Conservation (phyloP, 2,329 filamentous ascomycete genomes). For the Acrodontium crateriforme region DNA sequence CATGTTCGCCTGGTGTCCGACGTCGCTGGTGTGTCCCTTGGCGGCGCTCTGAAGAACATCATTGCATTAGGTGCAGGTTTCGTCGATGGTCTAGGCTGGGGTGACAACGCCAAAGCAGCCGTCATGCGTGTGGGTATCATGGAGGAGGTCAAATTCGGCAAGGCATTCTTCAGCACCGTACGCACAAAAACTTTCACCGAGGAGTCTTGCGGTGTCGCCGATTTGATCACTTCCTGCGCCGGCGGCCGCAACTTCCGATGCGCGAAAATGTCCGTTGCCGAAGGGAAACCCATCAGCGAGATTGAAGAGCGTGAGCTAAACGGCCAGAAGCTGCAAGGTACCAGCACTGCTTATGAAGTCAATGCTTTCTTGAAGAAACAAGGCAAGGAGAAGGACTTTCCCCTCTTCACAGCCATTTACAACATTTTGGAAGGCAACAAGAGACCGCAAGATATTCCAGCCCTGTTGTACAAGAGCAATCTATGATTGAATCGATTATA, state of each 20-base stretch:
- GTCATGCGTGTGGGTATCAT: constrained; percentile 92
- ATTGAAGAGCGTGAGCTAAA: constrained; percentile 84
- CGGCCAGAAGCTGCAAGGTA: constrained; percentile 93
- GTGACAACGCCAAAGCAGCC: constrained; percentile 96
- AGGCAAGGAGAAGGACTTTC: constrained; percentile 70
- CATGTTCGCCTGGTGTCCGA: constrained; percentile 88
- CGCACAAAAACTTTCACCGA: constrained; percentile 85
- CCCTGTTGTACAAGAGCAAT: too few relatives aligned
- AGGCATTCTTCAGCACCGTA: constrained; percentile 78
- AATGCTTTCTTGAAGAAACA: constrained; percentile 73
- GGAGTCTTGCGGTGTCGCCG: constrained; percentile 86
- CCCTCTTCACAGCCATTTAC: constrained; percentile 81
- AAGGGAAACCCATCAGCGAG: constrained; percentile 67
- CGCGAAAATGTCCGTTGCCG: constrained; percentile 73
- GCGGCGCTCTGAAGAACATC: constrained; percentile 92
- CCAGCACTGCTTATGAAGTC: constrained; percentile 80
- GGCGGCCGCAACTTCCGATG: constrained; percentile 90
- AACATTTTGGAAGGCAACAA: constrained; percentile 63
- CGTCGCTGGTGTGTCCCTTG: constrained; percentile 91
- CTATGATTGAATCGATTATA: too few relatives aligned
- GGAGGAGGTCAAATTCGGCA: constrained; percentile 94
- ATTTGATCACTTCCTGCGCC: constrained; percentile 86
- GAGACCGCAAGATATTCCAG: constrained; percentile 68
- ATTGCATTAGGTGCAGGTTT: constrained; percentile 90
- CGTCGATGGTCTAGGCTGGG: constrained; percentile 90